Evolutionary conservation across 2,329 filamentous ascomycete species (phyloP).

Genomic region (Rutstroemia sp.): DNA sequence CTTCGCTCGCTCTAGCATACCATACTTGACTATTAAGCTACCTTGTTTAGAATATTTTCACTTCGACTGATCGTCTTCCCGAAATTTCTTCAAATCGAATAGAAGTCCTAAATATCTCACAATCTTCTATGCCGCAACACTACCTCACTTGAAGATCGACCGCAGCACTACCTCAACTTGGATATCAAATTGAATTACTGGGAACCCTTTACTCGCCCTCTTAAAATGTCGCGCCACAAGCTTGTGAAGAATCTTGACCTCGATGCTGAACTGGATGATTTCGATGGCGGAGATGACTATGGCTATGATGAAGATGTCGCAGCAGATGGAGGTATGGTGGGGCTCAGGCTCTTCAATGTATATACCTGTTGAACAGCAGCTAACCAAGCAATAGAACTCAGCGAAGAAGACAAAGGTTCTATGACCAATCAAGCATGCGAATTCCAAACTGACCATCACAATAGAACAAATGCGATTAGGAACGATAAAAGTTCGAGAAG

Average conservation of each 20-base stretch:
- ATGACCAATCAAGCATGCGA: not conserved
- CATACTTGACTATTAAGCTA: too few relatives aligned
- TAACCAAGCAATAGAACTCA: conserved; percentile 22
- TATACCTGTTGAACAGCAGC: not conserved
- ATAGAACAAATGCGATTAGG: conserved; percentile 54
- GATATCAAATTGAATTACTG: too few relatives aligned
- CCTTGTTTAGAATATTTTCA: too few relatives aligned
- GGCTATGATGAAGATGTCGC: conserved; percentile 25
- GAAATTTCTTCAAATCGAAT: too few relatives aligned
- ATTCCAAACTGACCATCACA: conserved; percentile 1
- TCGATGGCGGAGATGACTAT: conserved; percentile 40
- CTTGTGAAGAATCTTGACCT: conserved; percentile 33
- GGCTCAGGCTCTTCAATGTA: not conserved
- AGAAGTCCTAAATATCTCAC: too few relatives aligned
- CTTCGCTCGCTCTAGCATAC: too few relatives aligned
- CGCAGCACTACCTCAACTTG: too few relatives aligned
- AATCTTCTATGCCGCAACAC: not conserved
- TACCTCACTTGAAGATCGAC: too few relatives aligned
- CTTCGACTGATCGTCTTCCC: too few relatives aligned
- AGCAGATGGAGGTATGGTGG: conserved; percentile 28
- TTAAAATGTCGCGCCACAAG: conserved; percentile 34
- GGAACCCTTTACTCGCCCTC: too few relatives aligned
- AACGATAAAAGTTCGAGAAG: conserved; percentile 57
- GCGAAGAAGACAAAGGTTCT: conserved; percentile 30
- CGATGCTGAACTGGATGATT: conserved; percentile 43